Conservation (phyloP, 768 basidiomycete species). For the Paxillus rubicundulus region DNA sequence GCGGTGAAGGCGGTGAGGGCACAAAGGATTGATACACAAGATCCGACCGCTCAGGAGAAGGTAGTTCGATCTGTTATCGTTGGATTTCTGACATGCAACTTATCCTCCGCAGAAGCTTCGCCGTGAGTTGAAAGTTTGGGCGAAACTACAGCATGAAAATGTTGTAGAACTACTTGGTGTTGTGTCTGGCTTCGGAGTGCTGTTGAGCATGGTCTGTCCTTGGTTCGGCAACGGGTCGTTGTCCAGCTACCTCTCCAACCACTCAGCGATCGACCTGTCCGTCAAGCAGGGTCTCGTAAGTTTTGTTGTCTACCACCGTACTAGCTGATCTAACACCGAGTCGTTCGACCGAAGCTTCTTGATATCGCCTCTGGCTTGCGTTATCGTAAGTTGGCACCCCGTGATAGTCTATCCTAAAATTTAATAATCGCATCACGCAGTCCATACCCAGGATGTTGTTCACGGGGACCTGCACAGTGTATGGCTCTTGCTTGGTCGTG, state of each 20-base stretch:
- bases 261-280: neutral
- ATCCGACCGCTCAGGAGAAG: slow-evolving; percentile 7
- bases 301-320: neutral
- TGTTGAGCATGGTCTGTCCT: slow-evolving; percentile 33
- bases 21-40: neutral
- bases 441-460: slow-evolving; percentile 21
- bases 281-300: slow-evolving; percentile 14
- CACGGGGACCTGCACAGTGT: slow-evolving; percentile 41
- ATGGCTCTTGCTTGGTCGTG: neutral
- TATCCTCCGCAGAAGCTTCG: slow-evolving; percentile 21
- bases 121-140: slow-evolving; percentile 28
- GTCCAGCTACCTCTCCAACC: slow-evolving; percentile 15
- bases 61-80: slow-evolving; percentile 1
- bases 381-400: slow-evolving; percentile 24
- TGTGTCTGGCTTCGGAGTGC: slow-evolving; percentile 27
- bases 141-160: slow-evolving; percentile 19
- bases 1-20: slow-evolving; percentile 21
- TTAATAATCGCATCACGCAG: too few relatives aligned
- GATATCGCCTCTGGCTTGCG: slow-evolving; percentile 22
- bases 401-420: neutral
- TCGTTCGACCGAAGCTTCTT: slow-evolving; percentile 9
- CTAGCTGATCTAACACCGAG: neutral
- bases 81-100: neutral
- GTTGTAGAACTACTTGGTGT: slow-evolving; percentile 32
- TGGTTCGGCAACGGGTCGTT: slow-evolving; percentile 31